phyloP scores from a whole-genome alignment of 2,329 filamentous ascomycete genomes.

The Graphilbum sp. region DNA sequence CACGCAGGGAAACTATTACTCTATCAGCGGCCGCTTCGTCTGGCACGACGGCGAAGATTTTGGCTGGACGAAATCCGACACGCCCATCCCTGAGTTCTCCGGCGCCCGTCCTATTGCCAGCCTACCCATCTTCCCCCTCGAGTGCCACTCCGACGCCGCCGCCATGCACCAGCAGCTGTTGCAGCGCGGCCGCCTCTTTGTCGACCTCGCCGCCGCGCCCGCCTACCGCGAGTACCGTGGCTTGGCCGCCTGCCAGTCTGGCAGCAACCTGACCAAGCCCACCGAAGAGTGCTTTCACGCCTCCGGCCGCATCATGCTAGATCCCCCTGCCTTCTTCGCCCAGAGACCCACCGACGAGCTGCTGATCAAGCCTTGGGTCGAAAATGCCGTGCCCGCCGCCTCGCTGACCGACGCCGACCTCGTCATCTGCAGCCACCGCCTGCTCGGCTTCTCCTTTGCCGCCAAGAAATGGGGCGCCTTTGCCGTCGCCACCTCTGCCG shows the following conservation, averaged over 20 bases:
- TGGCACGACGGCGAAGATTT: conserved; percentile 32
- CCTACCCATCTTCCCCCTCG: conserved; percentile 26
- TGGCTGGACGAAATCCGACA: conserved; percentile 20
- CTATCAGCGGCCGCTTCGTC: conserved; percentile 23
- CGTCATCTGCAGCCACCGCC: conserved; percentile 16
- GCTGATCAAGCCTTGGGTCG: conserved; percentile 10
- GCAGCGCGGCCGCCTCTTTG: conserved; percentile 26
- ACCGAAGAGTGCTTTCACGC: conserved; percentile 17
- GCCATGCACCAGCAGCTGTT: conserved; percentile 18
- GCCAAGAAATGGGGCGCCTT: conserved; percentile 1
- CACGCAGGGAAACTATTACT: conserved; percentile 9
- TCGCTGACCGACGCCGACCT: conserved; percentile 16
- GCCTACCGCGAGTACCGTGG: conserved; percentile 26
- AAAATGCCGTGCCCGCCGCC: conserved; percentile 9
- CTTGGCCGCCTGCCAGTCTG: conserved; percentile 19
- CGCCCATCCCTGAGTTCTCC: conserved; percentile 23
- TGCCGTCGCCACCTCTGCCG: conserved; percentile 1
- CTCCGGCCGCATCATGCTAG: conserved; percentile 21
- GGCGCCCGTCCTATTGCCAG: conserved; percentile 27
- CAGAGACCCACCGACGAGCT: conserved; percentile 16
- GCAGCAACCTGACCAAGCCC: conserved; percentile 9
- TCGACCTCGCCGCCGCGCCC: conserved; percentile 24
- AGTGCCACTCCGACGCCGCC: conserved; percentile 24
- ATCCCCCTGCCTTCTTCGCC: conserved; percentile 20
- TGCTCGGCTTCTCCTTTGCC: conserved; percentile 31